Evolutionary conservation across 2,329 filamentous ascomycete species (phyloP).

Genomic region (Alternaria triticimaculans): DNA sequence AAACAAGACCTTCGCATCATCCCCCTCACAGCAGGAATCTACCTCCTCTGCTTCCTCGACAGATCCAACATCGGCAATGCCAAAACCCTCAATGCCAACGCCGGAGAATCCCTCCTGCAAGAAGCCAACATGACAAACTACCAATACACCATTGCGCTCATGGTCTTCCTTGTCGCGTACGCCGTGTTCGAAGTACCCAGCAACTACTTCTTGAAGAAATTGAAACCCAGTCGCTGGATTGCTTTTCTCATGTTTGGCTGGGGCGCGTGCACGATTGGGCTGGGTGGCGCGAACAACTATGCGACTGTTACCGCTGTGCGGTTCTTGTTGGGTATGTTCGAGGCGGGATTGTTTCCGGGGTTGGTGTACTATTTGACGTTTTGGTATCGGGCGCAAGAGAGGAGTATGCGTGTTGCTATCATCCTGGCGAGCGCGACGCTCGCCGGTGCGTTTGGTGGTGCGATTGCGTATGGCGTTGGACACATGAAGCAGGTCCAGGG

Average conservation of each 20-base stretch:
- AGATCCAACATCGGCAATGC: slow-evolving; percentile 67
- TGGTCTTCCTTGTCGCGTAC: slow-evolving; percentile 40
- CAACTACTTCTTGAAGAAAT: slow-evolving; percentile 66
- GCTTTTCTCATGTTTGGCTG: slow-evolving; percentile 55
- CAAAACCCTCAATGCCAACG: slow-evolving; percentile 67
- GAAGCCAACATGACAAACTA: slow-evolving; percentile 67
- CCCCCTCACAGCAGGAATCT: slow-evolving; percentile 68
- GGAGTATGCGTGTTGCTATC: slow-evolving; percentile 65
- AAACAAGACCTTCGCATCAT: slow-evolving; percentile 66
- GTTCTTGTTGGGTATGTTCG: slow-evolving; percentile 49
- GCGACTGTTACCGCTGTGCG: slow-evolving; percentile 50
- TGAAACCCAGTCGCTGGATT: slow-evolving; percentile 53
- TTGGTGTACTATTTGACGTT: slow-evolving; percentile 61
- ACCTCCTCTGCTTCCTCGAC: slow-evolving; percentile 69
- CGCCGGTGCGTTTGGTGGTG: slow-evolving; percentile 62
- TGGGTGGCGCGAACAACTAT: slow-evolving; percentile 53
- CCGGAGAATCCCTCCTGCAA: slow-evolving; percentile 66
- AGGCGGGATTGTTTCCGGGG: slow-evolving; percentile 40
- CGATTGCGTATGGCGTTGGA: slow-evolving; percentile 61
- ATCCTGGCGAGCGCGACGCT: slow-evolving; percentile 64
- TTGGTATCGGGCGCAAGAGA: slow-evolving; percentile 64
- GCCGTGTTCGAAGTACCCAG: slow-evolving; percentile 59
- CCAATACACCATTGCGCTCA: slow-evolving; percentile 55
- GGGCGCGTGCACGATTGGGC: slow-evolving; percentile 54
- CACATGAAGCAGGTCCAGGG: slow-evolving; percentile 48